These are phyloP conservation scores for Globisporangium carolinianum DNA, from an alignment of 352 stramenopile species.

Conservation along the genomic window DNA sequence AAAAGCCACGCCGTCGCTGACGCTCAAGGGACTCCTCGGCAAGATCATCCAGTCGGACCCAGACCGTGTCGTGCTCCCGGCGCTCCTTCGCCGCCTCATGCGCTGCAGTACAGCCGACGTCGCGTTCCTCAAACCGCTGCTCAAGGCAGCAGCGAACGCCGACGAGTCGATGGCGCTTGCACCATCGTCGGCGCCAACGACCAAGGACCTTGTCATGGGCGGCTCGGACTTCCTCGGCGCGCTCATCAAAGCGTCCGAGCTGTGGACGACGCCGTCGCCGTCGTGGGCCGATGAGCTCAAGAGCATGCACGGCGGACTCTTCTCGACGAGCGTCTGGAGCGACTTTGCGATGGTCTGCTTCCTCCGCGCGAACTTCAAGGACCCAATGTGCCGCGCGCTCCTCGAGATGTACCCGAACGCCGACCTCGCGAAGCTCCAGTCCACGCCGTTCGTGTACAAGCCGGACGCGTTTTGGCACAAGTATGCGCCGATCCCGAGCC, in stretches of 20 bases:
- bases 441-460: conserved; percentile 19
- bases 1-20: neutral
- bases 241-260: conserved; percentile 22
- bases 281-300: conserved; percentile 12
- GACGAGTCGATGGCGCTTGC: neutral
- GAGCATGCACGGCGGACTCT: conserved; percentile 5
- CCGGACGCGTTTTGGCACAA: conserved; percentile 25
- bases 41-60: neutral
- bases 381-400: conserved; percentile 7
- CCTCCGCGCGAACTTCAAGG: conserved; percentile 10
- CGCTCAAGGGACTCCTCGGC: neutral
- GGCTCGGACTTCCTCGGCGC: conserved; percentile 13
- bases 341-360: conserved; percentile 15
- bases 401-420: neutral
- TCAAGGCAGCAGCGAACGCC: neutral
- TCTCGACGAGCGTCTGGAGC: conserved; percentile 3
- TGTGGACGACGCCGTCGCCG: conserved; percentile 18
- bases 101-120: conserved; percentile 1
- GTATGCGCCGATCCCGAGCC: conserved; percentile 12
- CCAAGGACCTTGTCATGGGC: conserved; percentile 9
- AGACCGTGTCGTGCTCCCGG: conserved; percentile 1
- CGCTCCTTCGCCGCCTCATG: conserved; percentile 7
- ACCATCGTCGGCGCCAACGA: neutral
- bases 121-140: neutral
- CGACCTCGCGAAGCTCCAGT: neutral